These are phyloP conservation scores for Circinella minor DNA, from an alignment of 371 early-diverging fungal species.

Conservation along the genomic window DNA sequence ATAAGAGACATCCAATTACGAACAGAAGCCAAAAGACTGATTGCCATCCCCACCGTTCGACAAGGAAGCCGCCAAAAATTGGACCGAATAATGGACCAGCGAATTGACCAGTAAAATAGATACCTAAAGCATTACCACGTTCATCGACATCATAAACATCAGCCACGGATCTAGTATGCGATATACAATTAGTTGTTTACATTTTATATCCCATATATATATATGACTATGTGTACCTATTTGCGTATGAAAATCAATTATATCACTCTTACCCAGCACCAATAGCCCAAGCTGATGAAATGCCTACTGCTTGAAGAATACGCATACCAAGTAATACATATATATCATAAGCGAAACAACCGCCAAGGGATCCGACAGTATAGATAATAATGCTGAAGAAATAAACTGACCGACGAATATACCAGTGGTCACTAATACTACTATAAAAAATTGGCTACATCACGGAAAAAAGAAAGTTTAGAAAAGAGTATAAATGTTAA, in stretches of 20 bases:
- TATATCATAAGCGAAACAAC: constrained; percentile 64
- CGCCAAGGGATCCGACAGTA: constrained; percentile 68
- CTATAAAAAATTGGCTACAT: constrained; percentile 67
- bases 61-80: constrained; percentile 35
- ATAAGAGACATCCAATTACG: constrained; percentile 27
- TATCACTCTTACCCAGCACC: constrained; percentile 62
- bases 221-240: too few relatives aligned
- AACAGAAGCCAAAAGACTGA: constrained; percentile 36
- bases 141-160: constrained; percentile 52
- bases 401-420: constrained; percentile 71
- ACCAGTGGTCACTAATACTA: constrained; percentile 71
- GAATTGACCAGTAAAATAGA: constrained; percentile 60
- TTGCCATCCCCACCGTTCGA: constrained; percentile 36
- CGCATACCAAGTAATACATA: constrained; percentile 68
- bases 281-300: constrained; percentile 77
- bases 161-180: constrained; percentile 56
- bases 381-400: constrained; percentile 65
- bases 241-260: not conserved
- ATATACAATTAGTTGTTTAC: too few relatives aligned
- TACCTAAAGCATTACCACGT: constrained; percentile 50
- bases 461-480: not conserved
- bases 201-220: too few relatives aligned
- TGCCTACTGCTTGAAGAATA: constrained; percentile 74
- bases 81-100: constrained; percentile 47
- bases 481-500: not conserved